Base-by-base conservation (phyloP, 495 filamentous ascomycete species). In the Penicillium coprophilum region DNA sequence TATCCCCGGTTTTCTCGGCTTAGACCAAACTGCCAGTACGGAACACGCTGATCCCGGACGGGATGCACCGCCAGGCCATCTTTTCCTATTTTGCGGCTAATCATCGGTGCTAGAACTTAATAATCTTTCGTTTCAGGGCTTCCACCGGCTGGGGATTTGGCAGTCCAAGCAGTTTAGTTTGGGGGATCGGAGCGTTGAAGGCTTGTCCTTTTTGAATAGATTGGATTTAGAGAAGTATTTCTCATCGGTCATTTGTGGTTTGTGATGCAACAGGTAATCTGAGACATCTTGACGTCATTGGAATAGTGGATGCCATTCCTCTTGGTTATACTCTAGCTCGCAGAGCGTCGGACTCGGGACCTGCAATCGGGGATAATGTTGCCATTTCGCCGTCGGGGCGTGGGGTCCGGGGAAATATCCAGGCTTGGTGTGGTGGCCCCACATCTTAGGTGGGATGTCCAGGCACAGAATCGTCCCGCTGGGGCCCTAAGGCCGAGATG, bases 11-110 rank as follows among this genome's bases (percentile, higher is more conserved):
- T 23, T 46, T 46, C 17, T 19, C 44, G 34, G 13, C 17, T 44
- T 34, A 54, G 24, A 13, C 23, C 40, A n/a, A 11, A 23, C 7
- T 20, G 9, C n/a, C n/a, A n/a, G n/a, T n/a, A n/a, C n/a, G n/a
- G 11, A 48, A 24, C 3, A 47, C 21, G 53, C 44, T 20, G 53
- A 49, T 56, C 53, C 24, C 38, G 49, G n/a, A 21, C 45, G 21
- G 21, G 19, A 46, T 24, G 39, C 40, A 44, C 17, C 28, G 30
- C 10, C 12, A 3, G 2, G 12, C 4, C 9, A 28, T 9, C 2
- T 3, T 44, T 31, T 6, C 34, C 24, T 39, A n/a, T 39, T n/a
- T 41, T 19, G 3, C 45, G 53, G 53, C 44, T 49, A 49, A 44
- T 17, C 12, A 34, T 46, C 50, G 27, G 28, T 36, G 38, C 45